These are phyloP conservation scores for Crithidia mellificae DNA, from an alignment of 208 protist genomes.

Conservation along the genomic window DNA sequence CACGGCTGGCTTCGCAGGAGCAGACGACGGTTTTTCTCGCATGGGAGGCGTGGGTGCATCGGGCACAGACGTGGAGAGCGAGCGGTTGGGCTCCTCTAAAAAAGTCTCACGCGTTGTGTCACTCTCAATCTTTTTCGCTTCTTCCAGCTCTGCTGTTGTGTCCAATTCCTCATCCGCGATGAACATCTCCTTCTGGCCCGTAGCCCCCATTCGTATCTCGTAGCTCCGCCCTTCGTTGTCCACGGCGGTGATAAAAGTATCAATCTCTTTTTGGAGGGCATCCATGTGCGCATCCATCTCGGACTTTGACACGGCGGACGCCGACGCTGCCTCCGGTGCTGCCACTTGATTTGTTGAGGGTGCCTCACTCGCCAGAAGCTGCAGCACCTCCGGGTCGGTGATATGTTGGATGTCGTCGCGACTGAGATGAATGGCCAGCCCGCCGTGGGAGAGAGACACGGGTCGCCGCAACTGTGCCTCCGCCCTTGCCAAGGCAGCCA, in stretches of 20 bases:
- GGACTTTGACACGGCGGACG: too few relatives aligned
- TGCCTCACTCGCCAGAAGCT: conserved; percentile 9
- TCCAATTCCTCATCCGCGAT: conserved; percentile 39
- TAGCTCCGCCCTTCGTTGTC: conserved; percentile 79
- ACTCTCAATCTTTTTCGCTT: not conserved
- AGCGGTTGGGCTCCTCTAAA: not conserved
- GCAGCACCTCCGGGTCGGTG: conserved; percentile 60
- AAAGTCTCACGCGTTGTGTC: not conserved
- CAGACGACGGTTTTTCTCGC: not conserved
- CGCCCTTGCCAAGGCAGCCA: conserved; percentile 48
- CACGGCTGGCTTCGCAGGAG: not conserved
- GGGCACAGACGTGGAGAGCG: not conserved
- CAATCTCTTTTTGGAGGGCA: conserved; percentile 54
- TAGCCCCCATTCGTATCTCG: conserved; percentile 51
- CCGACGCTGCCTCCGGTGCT: too few relatives aligned
- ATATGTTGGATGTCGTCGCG: conserved; percentile 60
- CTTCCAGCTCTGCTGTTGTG: conserved; percentile 2
- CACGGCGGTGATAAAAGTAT: conserved; percentile 84
- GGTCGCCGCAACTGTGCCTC: conserved; percentile 52
- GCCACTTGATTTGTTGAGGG: not conserved
- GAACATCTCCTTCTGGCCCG: conserved; percentile 58
- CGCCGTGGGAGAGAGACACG: conserved; percentile 50
- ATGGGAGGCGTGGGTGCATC: not conserved
- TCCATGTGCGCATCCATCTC: conserved; percentile 55
- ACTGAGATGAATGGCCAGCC: conserved; percentile 50